Evolutionary conservation across 176 grass and related monocot species (phyloP), one percentile per base, ranked within the genome.

Genomic region (Carex pumila): DNA sequence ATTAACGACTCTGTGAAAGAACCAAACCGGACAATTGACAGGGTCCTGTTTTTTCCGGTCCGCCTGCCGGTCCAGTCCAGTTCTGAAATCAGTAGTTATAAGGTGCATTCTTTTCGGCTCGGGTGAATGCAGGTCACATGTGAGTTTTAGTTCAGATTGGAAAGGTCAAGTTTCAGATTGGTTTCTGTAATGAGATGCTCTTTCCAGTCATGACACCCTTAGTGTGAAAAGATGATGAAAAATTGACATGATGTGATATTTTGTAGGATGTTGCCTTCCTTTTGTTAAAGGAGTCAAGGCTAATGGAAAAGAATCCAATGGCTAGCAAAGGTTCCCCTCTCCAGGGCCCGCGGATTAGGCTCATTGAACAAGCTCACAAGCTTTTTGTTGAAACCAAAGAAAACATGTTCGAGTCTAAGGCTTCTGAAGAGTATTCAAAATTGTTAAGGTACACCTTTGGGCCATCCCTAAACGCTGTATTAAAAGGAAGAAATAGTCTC

Each of bases 371-470:
- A 83, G 91, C 96, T 81, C 87, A 94, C 41, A 89, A 88, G 59
- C 96, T 99, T 89, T 98, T 99, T 82, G 65, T 85, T 69, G 96
- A 95, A 12, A 99, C 96, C 83, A 99, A 99, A 79, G 96, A 99
- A 84, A 88, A 95, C 80, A 29, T 79, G 67, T 99, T 99, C 39
- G 93, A 95, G 91, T 84, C 91, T 71, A 99, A 94, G 89, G 84
- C 88, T 86, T 72, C 93, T 87, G 96, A 99, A 87, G 96, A 99
- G 70, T 92, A 99, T 81, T 83, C 83, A 12, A 99, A 95, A 89
- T 89, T 99, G 88, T 53, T 99, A 79, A 95, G 92, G 96, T 95
- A 87, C 7, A 74, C 47, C 5, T 17, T 53, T 74, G 30, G 22
- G 4, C 5, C 1, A 60, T 12, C 30, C 59, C 31, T 80, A 19